A percentile compares a stretch with the other conserved stretches of the same genome.
Evolutionary conservation across 306 rosid species (phyloP).

Genomic region (Psophocarpus tetragonolobus): DNA sequence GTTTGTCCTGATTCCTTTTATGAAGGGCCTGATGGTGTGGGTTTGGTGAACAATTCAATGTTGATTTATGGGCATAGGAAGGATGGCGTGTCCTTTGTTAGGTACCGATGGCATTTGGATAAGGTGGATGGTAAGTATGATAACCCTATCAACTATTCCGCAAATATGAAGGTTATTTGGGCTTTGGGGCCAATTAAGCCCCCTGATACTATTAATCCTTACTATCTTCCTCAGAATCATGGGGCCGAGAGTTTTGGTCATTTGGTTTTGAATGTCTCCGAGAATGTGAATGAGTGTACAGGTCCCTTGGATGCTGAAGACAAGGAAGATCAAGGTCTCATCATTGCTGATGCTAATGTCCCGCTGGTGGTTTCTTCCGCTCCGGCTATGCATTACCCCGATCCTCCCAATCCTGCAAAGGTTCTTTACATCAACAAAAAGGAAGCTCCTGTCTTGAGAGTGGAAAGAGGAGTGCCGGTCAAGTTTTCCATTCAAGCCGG

Average conservation of each 20-base stretch:
- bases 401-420: slow-evolving; percentile 82
- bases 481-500: slow-evolving; percentile 87
- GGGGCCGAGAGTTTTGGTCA: slow-evolving; percentile 66
- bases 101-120: slow-evolving; percentile 68
- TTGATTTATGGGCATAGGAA: slow-evolving; percentile 72
- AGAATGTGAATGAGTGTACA: slow-evolving; percentile 63
- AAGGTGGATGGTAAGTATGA: slow-evolving; percentile 61
- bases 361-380: slow-evolving; percentile 65
- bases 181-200: slow-evolving; percentile 76
- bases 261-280: slow-evolving; percentile 67
- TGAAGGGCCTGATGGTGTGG: slow-evolving; percentile 41
- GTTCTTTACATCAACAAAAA: slow-evolving; percentile 86
- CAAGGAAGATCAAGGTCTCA: slow-evolving; percentile 85
- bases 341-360: slow-evolving; percentile 72
- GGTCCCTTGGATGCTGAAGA: slow-evolving; percentile 84
- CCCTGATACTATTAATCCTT: slow-evolving; percentile 66
- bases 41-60: slow-evolving; percentile 44
- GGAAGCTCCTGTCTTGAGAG: slow-evolving; percentile 85
- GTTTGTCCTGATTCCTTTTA: slow-evolving; percentile 84
- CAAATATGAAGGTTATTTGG: slow-evolving; percentile 79
- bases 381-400: slow-evolving; percentile 67
- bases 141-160: slow-evolving; percentile 53
- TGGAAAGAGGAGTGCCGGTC: slow-evolving; percentile 89
- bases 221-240: slow-evolving; percentile 89
- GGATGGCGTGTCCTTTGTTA: slow-evolving; percentile 59